Evolutionary conservation across 108 stramenopile species (phyloP).

Genomic region (Nitzschia palea): DNA sequence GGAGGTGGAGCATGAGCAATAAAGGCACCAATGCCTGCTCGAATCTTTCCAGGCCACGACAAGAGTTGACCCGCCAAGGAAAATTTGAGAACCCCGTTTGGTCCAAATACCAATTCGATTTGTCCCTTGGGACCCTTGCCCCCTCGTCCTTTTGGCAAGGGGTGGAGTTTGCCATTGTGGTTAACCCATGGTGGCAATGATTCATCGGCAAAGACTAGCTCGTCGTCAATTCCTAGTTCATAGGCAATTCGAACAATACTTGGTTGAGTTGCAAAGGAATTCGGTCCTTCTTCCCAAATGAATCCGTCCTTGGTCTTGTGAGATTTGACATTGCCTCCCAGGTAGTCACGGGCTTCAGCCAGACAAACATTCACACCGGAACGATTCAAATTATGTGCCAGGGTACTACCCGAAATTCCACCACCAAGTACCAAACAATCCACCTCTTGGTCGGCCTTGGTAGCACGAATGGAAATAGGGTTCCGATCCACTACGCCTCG

Average conservation of each 20-base stretch:
- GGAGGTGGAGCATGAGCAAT: constrained; percentile 71
- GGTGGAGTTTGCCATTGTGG: constrained; percentile 85
- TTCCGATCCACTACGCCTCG: neutral
- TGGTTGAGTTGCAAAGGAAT: constrained; percentile 90
- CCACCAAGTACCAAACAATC: constrained; percentile 92
- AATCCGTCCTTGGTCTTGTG: constrained; percentile 78
- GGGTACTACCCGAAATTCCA: constrained; percentile 89
- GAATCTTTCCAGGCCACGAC: constrained; percentile 92
- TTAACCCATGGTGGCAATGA: constrained; percentile 86
- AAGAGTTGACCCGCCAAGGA: constrained; percentile 72
- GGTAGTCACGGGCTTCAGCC: constrained; percentile 76
- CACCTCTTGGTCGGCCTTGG: constrained; percentile 6
- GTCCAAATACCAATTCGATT: constrained; percentile 78
- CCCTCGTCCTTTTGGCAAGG: constrained; percentile 87
- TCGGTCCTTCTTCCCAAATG: constrained; percentile 96
- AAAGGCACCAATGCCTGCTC: constrained; percentile 94
- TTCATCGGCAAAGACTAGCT: constrained; percentile 92
- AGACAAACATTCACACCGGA: constrained; percentile 62
- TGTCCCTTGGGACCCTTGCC: constrained; percentile 85
- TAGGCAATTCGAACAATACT: constrained; percentile 85
- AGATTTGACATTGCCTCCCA: constrained; percentile 95
- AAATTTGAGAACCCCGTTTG: constrained; percentile 79
- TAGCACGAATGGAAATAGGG: neutral
- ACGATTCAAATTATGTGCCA: constrained; percentile 83
- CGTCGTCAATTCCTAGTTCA: constrained; percentile 86